A percentile compares a stretch with the other conserved stretches of the same genome.
Conservation (phyloP, 495 filamentous ascomycete genomes). For the Penicillium manginii region DNA sequence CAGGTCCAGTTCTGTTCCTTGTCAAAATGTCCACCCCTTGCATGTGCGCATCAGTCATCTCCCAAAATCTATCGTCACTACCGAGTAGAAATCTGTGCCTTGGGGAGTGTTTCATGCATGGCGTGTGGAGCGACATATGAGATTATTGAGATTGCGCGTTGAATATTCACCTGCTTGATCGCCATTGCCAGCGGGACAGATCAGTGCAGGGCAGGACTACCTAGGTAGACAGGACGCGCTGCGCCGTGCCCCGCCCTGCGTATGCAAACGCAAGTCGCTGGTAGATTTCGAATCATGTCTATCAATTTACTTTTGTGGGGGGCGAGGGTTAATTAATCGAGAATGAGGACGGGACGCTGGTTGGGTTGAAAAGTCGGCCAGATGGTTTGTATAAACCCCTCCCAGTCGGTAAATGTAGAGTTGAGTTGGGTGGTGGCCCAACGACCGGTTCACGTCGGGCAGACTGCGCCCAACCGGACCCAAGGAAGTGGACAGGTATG, state of each 20-base stretch:
- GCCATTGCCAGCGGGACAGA: not conserved
- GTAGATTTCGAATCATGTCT: no score
- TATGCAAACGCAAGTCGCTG: not conserved
- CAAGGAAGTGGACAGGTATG: not conserved
- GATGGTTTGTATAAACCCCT: not conserved
- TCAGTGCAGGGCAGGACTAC: no score
- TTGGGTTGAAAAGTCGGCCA: conserved; percentile 11
- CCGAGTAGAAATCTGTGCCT: conserved; percentile 6
- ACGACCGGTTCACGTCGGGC: conserved; percentile 12
- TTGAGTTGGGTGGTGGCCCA: conserved; percentile 5
- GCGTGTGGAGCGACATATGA: conserved; percentile 4
- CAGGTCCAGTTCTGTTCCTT: not conserved
- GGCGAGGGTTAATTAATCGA: not conserved
- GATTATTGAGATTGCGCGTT: not conserved
- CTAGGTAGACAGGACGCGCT: not conserved
- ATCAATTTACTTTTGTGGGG: not conserved
- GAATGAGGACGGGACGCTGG: conserved; percentile 5
- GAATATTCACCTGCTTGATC: not conserved
- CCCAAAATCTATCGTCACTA: conserved; percentile 16
- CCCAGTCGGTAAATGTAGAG: no score
- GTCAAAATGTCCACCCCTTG: conserved; percentile 6
- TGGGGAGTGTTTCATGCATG: conserved; percentile 10
- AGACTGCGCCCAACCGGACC: conserved; percentile 23
- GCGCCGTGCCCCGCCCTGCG: not conserved
- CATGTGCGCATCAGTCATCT: conserved; percentile 1